Base-by-base conservation (phyloP, 768 basidiomycete genomes). In the Tubosaeta sp. region DNA sequence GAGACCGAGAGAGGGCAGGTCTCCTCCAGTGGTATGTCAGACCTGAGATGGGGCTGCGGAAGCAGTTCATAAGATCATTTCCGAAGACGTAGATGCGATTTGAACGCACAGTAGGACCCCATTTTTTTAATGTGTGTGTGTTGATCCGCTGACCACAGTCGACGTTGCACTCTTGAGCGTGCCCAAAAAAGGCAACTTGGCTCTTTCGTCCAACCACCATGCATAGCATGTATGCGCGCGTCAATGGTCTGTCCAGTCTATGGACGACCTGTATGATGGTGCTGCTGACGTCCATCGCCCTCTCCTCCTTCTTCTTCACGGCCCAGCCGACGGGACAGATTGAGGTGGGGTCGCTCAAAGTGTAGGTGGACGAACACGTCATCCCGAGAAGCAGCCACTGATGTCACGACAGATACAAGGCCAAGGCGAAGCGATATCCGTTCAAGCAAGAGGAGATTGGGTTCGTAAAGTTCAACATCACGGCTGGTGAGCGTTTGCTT, bases 381-480 rank as follows among this genome's bases (percentile, higher is more conserved):
- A 43, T 60, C 41, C 46, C 53, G 41, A 55, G 58, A 56, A 46
- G 48, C 51, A 39, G 39, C 26, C 17, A 45, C 65, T 27, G 33
- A 32, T 33, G 10, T 50, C 14, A 55, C 48, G 46, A 6, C 47
- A 83, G 82, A 43, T 79, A 67, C 59, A 77, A 68, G 56, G 73
- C 71, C 51, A 80, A 73, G 57, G 72, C 76, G 37, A 74, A 81
- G 53, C 76, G 81, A 43, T 82, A 83, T 66, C 72, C 77, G 5
- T 78, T 71, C 59, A 77, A 75, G 55, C 78, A 85, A 59, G 84
- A 88, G 62, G 91, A 95, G 58, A 76, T 85, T 51, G 86, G 86
- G 1, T 86, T 89, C 64, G 79, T 91, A 34, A 81, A 85, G 64
- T 93, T 94, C 72, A 85, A 92, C 66, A 72, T 91, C 46, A 80